Evolutionary conservation across 2,329 filamentous ascomycete species (phyloP).

Genomic region (Sarocladium brachiariae): DNA sequence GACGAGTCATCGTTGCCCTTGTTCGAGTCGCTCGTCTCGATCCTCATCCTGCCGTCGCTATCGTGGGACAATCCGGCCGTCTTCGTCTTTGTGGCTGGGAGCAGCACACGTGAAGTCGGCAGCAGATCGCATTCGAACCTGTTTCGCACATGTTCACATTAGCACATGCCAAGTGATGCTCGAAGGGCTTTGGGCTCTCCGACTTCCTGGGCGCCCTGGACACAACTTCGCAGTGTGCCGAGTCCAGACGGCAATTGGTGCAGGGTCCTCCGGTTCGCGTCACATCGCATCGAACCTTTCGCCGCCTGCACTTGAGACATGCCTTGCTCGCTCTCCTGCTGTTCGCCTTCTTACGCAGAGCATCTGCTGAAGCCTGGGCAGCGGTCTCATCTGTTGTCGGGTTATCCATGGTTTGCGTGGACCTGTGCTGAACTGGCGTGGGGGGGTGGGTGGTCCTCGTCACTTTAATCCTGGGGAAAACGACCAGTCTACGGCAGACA

Average conservation of each 20-base stretch:
- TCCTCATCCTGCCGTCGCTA: neutral
- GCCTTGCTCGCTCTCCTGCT: conserved; percentile 19
- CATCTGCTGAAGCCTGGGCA: neutral
- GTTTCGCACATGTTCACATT: too few species aligned
- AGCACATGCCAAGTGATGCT: too few species aligned
- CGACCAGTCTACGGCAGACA: too few species aligned
- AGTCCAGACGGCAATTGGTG: conserved; percentile 37
- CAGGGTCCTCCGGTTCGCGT: conserved; percentile 38
- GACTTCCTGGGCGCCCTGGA: conserved; percentile 29
- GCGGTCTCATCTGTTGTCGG: too few species aligned
- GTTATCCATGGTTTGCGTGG: too few species aligned
- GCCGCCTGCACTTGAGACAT: conserved; percentile 41
- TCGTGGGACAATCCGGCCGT: neutral
- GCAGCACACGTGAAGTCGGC: neutral
- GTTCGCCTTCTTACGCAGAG: neutral
- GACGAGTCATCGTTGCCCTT: neutral
- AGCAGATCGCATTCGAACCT: neutral
- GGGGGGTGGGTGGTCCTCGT: too few species aligned
- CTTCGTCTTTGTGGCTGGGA: neutral
- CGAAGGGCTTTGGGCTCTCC: conserved; percentile 28
- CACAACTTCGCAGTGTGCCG: neutral
- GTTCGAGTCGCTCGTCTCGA: neutral
- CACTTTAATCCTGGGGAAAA: too few species aligned
- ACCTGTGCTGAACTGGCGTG: too few species aligned
- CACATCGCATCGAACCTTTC: conserved; percentile 45